Conservation (phyloP, 176 grass and related monocot genomes). For the Panicum miliaceum region DNA sequence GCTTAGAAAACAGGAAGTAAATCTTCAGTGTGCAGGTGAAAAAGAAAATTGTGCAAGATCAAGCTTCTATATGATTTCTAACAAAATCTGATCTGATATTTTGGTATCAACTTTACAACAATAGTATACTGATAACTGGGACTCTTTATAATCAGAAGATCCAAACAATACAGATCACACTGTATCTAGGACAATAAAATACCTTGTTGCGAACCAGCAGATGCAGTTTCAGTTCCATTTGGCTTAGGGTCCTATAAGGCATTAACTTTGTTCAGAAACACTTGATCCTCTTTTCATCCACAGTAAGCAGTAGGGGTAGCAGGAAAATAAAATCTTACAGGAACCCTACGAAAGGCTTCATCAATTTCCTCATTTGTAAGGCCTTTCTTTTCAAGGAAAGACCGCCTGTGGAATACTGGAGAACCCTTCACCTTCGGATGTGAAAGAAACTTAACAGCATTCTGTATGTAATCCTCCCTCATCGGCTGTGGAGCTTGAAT, state of each 20-base stretch:
- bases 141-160: neutral
- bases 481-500: slow-evolving; percentile 44
- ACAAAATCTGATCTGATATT: neutral
- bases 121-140: neutral
- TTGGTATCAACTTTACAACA: neutral
- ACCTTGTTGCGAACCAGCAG: slow-evolving; percentile 56
- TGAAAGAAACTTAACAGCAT: slow-evolving; percentile 86
- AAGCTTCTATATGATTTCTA: neutral
- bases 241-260: slow-evolving; percentile 64
- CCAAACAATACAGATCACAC: neutral
- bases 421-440: slow-evolving; percentile 86
- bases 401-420: slow-evolving; percentile 68
- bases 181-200: slow-evolving; percentile 16
- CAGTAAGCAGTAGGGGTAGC: neutral
- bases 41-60: neutral
- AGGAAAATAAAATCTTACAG: slow-evolving; percentile 54
- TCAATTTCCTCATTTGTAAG: slow-evolving; percentile 83
- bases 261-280: slow-evolving; percentile 36
- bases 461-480: slow-evolving; percentile 85
- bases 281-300: neutral
- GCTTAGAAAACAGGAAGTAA: slow-evolving; percentile 10
- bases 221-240: slow-evolving; percentile 48
- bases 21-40: neutral
- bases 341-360: slow-evolving; percentile 83
- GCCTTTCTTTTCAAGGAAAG: slow-evolving; percentile 90